phyloP scores from a whole-genome alignment of 257 asterid species.

The Agastache rugosa region DNA sequence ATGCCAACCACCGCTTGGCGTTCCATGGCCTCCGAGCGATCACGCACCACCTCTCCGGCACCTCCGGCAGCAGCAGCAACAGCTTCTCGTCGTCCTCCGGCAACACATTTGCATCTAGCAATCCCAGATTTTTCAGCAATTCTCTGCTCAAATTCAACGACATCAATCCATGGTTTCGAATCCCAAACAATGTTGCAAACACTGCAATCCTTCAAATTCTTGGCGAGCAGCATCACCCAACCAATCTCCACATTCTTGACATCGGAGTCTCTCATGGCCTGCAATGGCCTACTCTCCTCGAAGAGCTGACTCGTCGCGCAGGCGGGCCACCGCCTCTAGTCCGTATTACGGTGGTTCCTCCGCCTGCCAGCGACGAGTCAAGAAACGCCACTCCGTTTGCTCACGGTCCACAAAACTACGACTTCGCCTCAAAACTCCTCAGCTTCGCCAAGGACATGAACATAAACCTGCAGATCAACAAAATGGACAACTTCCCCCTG shows the following conservation, averaged over 20 bases:
- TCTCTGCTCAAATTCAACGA: constrained; percentile 79
- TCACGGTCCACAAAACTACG: constrained; percentile 58
- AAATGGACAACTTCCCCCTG: constrained; percentile 56
- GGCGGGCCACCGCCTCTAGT: constrained; percentile 87
- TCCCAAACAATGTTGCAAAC: constrained; percentile 79
- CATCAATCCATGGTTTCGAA: constrained; percentile 83
- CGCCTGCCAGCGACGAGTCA: constrained; percentile 43
- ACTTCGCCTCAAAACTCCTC: constrained; percentile 68
- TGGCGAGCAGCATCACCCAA: constrained; percentile 42
- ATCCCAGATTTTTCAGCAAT: constrained; percentile 63
- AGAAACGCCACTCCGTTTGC: constrained; percentile 52
- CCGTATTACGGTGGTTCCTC: constrained; percentile 69
- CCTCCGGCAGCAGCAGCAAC: constrained; percentile 38
- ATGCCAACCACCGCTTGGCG: constrained; percentile 81
- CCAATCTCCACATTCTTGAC: constrained; percentile 80
- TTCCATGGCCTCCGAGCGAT: constrained; percentile 77
- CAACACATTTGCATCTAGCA: constrained; percentile 56
- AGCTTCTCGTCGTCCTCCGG: constrained; percentile 38
- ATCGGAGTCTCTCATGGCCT: constrained; percentile 90
- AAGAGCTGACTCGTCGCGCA: constrained; percentile 66
- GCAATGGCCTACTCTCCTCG: constrained; percentile 90
- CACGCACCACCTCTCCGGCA: constrained; percentile 61
- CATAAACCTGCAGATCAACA: constrained; percentile 76
- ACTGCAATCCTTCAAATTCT: constrained; percentile 82
- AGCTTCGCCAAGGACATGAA: constrained; percentile 68